phyloP scores from a whole-genome alignment of 2,329 filamentous ascomycete genomes.

The Pseudonectria foliicola region DNA sequence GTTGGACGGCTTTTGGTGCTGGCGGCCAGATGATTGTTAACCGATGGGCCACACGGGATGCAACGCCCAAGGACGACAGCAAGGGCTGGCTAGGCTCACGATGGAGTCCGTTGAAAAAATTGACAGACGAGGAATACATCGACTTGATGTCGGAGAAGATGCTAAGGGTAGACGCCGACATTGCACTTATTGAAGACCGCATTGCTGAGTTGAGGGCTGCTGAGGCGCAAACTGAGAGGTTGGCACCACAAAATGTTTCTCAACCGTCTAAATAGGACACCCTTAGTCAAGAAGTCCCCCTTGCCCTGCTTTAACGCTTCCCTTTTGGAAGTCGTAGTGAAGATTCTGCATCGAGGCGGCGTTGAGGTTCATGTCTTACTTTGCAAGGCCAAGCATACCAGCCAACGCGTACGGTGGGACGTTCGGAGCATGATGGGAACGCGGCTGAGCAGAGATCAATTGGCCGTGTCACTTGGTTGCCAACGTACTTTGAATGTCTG shows the following conservation, averaged over 20 bases:
- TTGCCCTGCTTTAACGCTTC: too few relatives aligned
- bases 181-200: slow-evolving; percentile 70
- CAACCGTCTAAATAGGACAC: slow-evolving; percentile 4
- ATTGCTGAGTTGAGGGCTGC: slow-evolving; percentile 40
- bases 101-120: slow-evolving; percentile 63
- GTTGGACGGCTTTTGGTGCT: slow-evolving; percentile 39
- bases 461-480: too few relatives aligned
- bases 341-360: too few relatives aligned
- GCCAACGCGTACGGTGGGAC: too few relatives aligned
- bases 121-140: slow-evolving; percentile 68
- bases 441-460: too few relatives aligned
- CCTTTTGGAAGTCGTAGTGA: too few relatives aligned
- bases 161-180: slow-evolving; percentile 65
- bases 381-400: too few relatives aligned
- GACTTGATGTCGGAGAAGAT: slow-evolving; percentile 64
- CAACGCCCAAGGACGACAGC: slow-evolving; percentile 32
- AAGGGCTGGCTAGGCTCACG: slow-evolving; percentile 46
- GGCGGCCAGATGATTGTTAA: slow-evolving; percentile 34
- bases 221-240: slow-evolving; percentile 7
- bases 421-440: too few relatives aligned
- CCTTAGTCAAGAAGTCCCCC: background rate
- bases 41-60: slow-evolving; percentile 15
- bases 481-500: too few relatives aligned
- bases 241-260: slow-evolving; percentile 1
- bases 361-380: too few relatives aligned